These are phyloP conservation scores for Salvia splendens DNA, from an alignment of 257 asterid genomes.

Conservation along the genomic window DNA sequence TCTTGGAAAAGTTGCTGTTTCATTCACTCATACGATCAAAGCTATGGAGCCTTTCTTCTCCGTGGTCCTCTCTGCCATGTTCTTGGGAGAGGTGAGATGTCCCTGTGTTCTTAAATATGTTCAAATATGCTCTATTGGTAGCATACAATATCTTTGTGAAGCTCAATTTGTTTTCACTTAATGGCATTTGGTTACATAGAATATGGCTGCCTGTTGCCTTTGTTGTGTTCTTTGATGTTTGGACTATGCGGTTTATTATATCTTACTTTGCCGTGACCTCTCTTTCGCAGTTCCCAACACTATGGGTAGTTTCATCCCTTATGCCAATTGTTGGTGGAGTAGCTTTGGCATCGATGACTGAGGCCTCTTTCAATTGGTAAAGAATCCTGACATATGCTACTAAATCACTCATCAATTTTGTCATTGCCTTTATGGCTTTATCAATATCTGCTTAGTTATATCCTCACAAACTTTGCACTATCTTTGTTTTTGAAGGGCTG, in stretches of 20 bases:
- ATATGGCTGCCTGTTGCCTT: not conserved
- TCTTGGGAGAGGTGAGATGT: constrained; percentile 81
- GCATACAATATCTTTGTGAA: not conserved
- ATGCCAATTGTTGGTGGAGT: constrained; percentile 98
- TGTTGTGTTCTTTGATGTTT: not conserved
- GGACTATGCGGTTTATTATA: constrained; percentile 1
- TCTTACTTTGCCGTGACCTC: constrained; percentile 8
- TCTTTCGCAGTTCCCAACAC: constrained; percentile 65
- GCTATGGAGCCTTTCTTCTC: constrained; percentile 99
- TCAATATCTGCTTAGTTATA: constrained; percentile 1
- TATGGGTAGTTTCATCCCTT: constrained; percentile 93
- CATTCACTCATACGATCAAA: constrained; percentile 96
- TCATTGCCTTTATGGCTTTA: constrained; percentile 3
- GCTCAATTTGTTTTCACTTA: constrained; percentile 21
- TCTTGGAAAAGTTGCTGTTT: constrained; percentile 95
- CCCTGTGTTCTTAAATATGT: constrained; percentile 1
- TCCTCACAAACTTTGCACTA: not conserved
- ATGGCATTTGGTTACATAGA: not conserved
- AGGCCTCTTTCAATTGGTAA: constrained; percentile 94
- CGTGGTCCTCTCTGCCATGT: constrained; percentile 92
- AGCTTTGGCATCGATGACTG: constrained; percentile 92
- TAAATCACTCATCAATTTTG: not conserved
- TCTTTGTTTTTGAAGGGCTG: constrained; percentile 64
- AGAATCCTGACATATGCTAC: constrained; percentile 23
- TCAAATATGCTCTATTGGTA: constrained; percentile 11